Conservation (phyloP, 2,329 filamentous ascomycete genomes). For the Aspergillus intermedius region DNA sequence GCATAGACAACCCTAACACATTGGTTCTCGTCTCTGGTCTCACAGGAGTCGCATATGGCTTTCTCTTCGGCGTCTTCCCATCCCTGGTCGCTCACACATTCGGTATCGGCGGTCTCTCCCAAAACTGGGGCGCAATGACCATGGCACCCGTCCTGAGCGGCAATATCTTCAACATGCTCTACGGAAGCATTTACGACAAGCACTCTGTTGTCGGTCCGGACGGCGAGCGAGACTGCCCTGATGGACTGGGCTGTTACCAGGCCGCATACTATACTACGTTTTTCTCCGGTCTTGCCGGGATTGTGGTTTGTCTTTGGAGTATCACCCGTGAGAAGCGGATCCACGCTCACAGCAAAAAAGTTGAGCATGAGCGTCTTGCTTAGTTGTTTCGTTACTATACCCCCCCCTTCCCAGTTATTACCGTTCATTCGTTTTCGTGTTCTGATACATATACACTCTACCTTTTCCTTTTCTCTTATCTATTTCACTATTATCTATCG, state of each 20-base stretch:
- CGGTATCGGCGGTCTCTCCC: conserved; percentile 77
- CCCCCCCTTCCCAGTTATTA: no score
- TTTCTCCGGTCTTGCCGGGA: conserved; percentile 60
- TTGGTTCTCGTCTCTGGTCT: conserved; percentile 73
- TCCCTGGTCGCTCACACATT: conserved; percentile 86
- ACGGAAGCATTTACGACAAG: conserved; percentile 73
- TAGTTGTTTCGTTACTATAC: conserved; percentile 5
- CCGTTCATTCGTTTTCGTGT: not conserved
- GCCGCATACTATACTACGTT: conserved; percentile 76
- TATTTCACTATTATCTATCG: no score
- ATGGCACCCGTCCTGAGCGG: conserved; percentile 79
- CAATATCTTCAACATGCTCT: conserved; percentile 88
- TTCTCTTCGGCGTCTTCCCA: conserved; percentile 89
- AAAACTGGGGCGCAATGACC: conserved; percentile 97
- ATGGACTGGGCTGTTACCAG: conserved; percentile 74
- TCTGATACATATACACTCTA: not conserved
- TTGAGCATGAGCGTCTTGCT: conserved; percentile 28
- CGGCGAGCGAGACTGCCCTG: conserved; percentile 66
- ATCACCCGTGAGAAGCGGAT: conserved; percentile 35
- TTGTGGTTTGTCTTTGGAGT: conserved; percentile 59
- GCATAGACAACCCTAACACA: conserved; percentile 67
- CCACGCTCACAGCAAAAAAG: conserved; percentile 22
- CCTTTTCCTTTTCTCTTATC: not conserved
- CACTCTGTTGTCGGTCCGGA: conserved; percentile 64
- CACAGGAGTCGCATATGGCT: conserved; percentile 84